A percentile compares a stretch with the other conserved stretches of the same genome.
These are phyloP conservation scores for Hyphodiscus sp. DNA, from an alignment of 2,329 filamentous ascomycete species.

Conservation along the genomic window DNA sequence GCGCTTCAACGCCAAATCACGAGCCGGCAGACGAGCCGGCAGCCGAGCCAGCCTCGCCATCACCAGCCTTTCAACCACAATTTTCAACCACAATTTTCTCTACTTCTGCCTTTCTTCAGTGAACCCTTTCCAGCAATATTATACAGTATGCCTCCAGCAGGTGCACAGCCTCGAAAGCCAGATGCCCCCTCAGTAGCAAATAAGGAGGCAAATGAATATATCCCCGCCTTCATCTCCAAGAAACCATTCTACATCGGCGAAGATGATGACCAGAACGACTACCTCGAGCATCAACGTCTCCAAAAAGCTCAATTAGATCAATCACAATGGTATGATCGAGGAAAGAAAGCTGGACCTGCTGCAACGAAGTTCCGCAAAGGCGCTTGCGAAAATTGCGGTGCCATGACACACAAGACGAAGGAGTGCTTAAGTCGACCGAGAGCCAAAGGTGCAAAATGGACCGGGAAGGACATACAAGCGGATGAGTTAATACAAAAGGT, in stretches of 20 bases:
- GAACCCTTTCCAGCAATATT: not conserved
- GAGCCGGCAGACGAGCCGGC: constrained; percentile 4
- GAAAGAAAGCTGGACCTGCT: constrained; percentile 74
- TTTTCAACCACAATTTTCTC: too few relatives aligned
- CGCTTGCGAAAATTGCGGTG: constrained; percentile 96
- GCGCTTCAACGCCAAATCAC: constrained; percentile 8
- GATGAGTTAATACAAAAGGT: constrained; percentile 85
- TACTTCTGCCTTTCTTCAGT: too few relatives aligned
- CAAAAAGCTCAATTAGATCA: constrained; percentile 58
- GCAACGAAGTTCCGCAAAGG: constrained; percentile 97
- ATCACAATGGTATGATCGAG: constrained; percentile 89
- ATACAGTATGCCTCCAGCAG: constrained; percentile 34
- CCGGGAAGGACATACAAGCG: constrained; percentile 86
- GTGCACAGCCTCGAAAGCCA: constrained; percentile 29
- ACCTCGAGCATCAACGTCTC: constrained; percentile 90
- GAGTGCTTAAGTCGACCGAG: constrained; percentile 86
- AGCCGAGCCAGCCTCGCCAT: too few relatives aligned
- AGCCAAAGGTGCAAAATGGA: constrained; percentile 86
- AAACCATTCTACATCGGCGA: constrained; percentile 90
- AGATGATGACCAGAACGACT: constrained; percentile 73
- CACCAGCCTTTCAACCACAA: not conserved
- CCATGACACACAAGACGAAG: constrained; percentile 93
- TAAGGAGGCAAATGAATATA: constrained; percentile 97
- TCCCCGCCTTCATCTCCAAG: constrained; percentile 95
- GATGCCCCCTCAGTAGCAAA: constrained; percentile 38